Conservation (phyloP, 2,329 filamentous ascomycete genomes). For the Coniochaeta pulveracea region DNA sequence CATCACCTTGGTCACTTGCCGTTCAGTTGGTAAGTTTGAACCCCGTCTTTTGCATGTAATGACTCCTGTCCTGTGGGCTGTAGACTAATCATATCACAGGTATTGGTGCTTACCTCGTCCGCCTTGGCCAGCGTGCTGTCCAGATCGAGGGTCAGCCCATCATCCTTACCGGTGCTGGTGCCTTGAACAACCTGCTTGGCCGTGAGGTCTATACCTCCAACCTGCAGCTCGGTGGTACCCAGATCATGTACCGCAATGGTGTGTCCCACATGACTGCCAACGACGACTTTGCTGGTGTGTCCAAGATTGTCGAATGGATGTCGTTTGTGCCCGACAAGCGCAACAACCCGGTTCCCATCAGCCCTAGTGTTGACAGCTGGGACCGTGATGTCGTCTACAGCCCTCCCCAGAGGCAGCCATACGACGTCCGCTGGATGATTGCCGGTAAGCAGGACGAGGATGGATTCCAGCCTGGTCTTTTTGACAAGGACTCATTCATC, state of each 20-base stretch:
- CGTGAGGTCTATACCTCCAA: constrained; percentile 99
- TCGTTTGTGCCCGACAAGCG: constrained; percentile 95
- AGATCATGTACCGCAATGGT: constrained; percentile 99
- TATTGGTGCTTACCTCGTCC: constrained; percentile 98
- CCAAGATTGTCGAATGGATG: constrained; percentile 97
- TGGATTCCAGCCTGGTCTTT: constrained; percentile 81
- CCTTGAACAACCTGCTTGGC: constrained; percentile 95
- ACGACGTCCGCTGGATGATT: constrained; percentile 93
- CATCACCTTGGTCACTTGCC: constrained; percentile 91
- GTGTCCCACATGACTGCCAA: constrained; percentile 97
- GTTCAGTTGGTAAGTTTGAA: constrained; percentile 68
- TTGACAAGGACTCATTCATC: constrained; percentile 93
- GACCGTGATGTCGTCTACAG: constrained; percentile 85
- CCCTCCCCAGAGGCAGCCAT: constrained; percentile 69
- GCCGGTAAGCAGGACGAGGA: constrained; percentile 74
- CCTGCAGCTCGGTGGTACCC: constrained; percentile 97
- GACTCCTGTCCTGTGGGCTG: too few relatives aligned
- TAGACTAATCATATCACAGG: constrained; percentile 24
- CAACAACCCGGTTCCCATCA: constrained; percentile 84
- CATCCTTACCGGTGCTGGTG: constrained; percentile 92
- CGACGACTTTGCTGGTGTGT: constrained; percentile 95
- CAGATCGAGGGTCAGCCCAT: constrained; percentile 99
- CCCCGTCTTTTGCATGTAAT: constrained; percentile 8
- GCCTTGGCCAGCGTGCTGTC: constrained; percentile 94
- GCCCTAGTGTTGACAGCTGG: constrained; percentile 76